Percentiles rank a stretch among this genome's conserved stretches.
Conservation (phyloP, 352 stramenopile genomes). For the Peronosclerospora sorghi region DNA sequence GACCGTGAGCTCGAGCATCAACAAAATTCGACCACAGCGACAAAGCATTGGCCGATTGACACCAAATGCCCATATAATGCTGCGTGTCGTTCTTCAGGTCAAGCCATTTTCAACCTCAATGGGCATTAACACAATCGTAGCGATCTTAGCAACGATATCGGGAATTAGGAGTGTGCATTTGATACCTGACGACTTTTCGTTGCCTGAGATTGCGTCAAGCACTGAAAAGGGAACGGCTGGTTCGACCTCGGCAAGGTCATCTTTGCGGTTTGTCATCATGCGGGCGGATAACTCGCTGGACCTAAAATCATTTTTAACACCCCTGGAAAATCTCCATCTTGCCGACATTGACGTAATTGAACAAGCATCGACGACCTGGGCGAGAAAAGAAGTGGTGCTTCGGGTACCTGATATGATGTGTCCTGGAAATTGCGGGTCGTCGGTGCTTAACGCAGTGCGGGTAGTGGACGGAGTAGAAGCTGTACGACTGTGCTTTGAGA, state of each 20-base stretch:
- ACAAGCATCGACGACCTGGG: slow-evolving; percentile 29
- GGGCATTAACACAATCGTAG: slow-evolving; percentile 22
- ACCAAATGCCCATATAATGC: slow-evolving; percentile 11
- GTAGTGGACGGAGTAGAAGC: slow-evolving; percentile 35
- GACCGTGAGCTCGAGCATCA: not conserved
- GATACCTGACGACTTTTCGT: slow-evolving; percentile 3
- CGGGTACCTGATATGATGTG: slow-evolving; percentile 77
- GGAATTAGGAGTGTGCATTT: slow-evolving; percentile 46
- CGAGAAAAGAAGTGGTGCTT: slow-evolving; percentile 52
- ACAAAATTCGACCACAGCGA: slow-evolving; percentile 2
- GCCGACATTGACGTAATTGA: slow-evolving; percentile 26
- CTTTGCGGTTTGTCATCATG: slow-evolving; percentile 18
- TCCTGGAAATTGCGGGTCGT: slow-evolving; percentile 57
- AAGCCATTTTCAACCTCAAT: slow-evolving; percentile 13
- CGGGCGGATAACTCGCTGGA: slow-evolving; percentile 23
- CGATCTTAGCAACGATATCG: slow-evolving; percentile 24
- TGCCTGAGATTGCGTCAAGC: not conserved
- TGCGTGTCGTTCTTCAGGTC: slow-evolving; percentile 26
- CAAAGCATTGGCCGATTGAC: slow-evolving; percentile 1
- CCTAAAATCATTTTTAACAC: slow-evolving; percentile 9
- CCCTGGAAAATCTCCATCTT: slow-evolving; percentile 21
- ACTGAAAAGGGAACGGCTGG: not conserved
- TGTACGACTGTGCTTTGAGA: slow-evolving; percentile 44
- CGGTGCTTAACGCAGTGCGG: slow-evolving; percentile 48
- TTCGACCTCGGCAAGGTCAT: not conserved